These are phyloP conservation scores for Rachicladosporium sp. DNA, from an alignment of 2,329 filamentous ascomycete genomes.

Conservation along the genomic window DNA sequence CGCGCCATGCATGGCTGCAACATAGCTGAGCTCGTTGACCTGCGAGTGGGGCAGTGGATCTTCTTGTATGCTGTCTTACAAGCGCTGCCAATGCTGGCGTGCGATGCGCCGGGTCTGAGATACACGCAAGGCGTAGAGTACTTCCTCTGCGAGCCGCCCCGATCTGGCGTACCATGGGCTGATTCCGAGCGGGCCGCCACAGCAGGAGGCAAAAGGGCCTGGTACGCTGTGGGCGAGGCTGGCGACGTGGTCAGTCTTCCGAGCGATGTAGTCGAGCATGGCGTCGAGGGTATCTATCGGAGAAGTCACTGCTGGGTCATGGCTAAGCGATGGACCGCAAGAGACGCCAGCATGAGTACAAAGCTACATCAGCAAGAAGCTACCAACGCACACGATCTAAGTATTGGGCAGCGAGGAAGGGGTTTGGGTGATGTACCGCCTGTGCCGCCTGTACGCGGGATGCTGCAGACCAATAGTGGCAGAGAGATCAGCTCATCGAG, in stretches of 20 bases:
- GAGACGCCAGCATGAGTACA: slow-evolving; percentile 22
- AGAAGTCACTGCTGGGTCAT: slow-evolving; percentile 58
- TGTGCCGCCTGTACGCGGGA: background rate
- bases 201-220: slow-evolving; percentile 41
- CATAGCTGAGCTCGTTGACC: slow-evolving; percentile 55
- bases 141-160: slow-evolving; percentile 65
- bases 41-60: slow-evolving; percentile 66
- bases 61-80: slow-evolving; percentile 71
- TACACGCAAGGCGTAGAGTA: slow-evolving; percentile 65
- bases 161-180: slow-evolving; percentile 62
- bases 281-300: slow-evolving; percentile 56
- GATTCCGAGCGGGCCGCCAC: slow-evolving; percentile 42
- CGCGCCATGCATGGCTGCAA: slow-evolving; percentile 53
- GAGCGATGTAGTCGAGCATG: slow-evolving; percentile 51
- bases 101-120: slow-evolving; percentile 59
- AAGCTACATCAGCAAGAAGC: slow-evolving; percentile 19
- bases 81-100: slow-evolving; percentile 62
- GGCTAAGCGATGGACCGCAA: slow-evolving; percentile 48
- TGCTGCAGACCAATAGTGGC: background rate
- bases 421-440: slow-evolving; percentile 2
- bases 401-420: background rate
- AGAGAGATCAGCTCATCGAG: too few relatives aligned
- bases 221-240: slow-evolving; percentile 62
- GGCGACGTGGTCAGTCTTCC: slow-evolving; percentile 50
- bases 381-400: slow-evolving; percentile 5